Evolutionary conservation across 352 stramenopile genomes (phyloP).

Genomic region (Globisporangium alternatum): DNA sequence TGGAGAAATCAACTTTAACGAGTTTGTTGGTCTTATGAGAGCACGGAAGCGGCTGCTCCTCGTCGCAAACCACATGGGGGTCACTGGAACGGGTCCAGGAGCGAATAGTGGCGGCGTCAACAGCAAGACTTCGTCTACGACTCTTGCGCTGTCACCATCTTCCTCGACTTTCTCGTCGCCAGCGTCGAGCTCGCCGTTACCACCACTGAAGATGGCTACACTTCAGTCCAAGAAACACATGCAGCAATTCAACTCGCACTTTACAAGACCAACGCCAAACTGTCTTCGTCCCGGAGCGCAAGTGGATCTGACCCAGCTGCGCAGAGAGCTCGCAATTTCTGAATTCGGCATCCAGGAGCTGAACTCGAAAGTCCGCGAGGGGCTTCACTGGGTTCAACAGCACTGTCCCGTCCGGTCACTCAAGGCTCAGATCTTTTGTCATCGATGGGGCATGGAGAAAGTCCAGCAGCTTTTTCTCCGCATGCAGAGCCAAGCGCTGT

Average conservation of each 20-base stretch:
- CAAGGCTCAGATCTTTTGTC: constrained; percentile 82
- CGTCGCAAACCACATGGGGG: constrained; percentile 67
- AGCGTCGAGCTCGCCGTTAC: constrained; percentile 28
- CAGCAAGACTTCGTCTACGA: constrained; percentile 6
- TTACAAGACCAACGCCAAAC: constrained; percentile 46
- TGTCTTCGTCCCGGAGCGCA: constrained; percentile 52
- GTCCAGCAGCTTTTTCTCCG: constrained; percentile 70
- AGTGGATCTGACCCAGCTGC: constrained; percentile 55
- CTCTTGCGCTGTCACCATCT: neutral
- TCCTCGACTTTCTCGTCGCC: constrained; percentile 9
- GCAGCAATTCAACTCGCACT: constrained; percentile 40
- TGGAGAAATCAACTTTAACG: constrained; percentile 74
- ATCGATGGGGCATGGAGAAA: constrained; percentile 84
- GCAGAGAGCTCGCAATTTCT: constrained; percentile 72
- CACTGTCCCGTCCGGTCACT: constrained; percentile 80
- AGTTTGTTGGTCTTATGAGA: constrained; percentile 80
- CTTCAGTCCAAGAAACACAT: constrained; percentile 47
- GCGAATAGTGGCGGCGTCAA: neutral
- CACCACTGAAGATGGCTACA: constrained; percentile 55
- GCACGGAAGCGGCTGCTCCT: constrained; percentile 69
- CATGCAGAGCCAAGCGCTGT: constrained; percentile 65
- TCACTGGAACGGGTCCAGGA: constrained; percentile 31
- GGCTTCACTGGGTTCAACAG: constrained; percentile 84
- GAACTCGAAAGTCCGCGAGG: constrained; percentile 67
- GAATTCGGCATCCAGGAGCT: constrained; percentile 78